Conservation (phyloP, 805 yeast species). For the Saturnispora halmiae region DNA sequence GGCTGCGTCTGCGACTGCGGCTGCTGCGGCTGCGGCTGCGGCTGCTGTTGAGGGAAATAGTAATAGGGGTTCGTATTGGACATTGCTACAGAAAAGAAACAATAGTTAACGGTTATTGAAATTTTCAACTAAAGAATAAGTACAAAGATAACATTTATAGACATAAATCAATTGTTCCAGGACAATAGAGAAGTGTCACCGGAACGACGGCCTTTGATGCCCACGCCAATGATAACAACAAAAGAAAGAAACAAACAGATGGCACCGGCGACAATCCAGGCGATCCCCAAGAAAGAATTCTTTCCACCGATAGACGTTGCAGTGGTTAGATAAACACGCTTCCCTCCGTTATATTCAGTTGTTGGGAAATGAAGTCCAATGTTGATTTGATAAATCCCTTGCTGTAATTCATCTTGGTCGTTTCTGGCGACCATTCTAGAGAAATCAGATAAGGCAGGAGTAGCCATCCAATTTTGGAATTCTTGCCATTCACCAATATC, state of each 20-base stretch:
- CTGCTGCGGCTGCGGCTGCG: constrained; percentile 7
- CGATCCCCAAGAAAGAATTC: constrained; percentile 60
- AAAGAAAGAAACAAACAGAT: constrained; percentile 53
- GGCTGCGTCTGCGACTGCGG: neutral
- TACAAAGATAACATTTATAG: neutral
- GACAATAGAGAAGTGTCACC: constrained; percentile 66
- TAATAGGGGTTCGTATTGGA: constrained; percentile 1
- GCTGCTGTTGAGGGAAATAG: constrained; percentile 6
- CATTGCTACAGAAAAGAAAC: too few species aligned
- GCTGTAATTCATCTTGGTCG: constrained; percentile 41
- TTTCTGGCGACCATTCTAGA: constrained; percentile 59
- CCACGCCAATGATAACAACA: constrained; percentile 42
- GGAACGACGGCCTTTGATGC: constrained; percentile 57
- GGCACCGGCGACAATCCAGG: constrained; percentile 71
- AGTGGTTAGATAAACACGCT: constrained; percentile 58
- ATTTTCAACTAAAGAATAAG: too few species aligned
- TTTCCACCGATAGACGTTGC: constrained; percentile 71
- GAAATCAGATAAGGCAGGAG: constrained; percentile 63
- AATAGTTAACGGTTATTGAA: too few species aligned
- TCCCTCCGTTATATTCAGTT: constrained; percentile 54
- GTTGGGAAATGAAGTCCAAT: constrained; percentile 79
- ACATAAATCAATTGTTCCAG: constrained; percentile 44
- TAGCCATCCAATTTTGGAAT: constrained; percentile 81
- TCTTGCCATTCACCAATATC: constrained; percentile 59
- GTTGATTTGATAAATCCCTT: constrained; percentile 55